Evolutionary conservation across 2,329 filamentous ascomycete species (phyloP).

Genomic region (Paecilomyces formosus): DNA sequence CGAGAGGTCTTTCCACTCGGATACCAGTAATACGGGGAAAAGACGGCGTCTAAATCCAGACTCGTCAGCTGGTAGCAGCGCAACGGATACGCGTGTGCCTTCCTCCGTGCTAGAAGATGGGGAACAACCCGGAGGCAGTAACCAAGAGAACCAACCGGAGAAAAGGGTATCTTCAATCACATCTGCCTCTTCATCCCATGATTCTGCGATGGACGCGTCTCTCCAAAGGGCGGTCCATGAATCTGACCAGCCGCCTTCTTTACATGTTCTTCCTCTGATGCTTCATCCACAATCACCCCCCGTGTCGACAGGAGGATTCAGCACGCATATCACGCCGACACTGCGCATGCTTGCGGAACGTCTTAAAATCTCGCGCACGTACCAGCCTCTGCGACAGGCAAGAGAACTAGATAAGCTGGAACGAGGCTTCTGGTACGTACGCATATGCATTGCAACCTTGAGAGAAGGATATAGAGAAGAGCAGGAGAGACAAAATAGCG

Average conservation of each 20-base stretch:
- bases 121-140: neutral
- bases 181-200: neutral
- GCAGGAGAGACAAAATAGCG: neutral
- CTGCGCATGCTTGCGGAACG: slow-evolving; percentile 48
- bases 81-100: slow-evolving; percentile 3
- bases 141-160: neutral
- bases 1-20: slow-evolving; percentile 6
- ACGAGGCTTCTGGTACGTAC: slow-evolving; percentile 69
- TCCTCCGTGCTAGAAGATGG: slow-evolving; percentile 5
- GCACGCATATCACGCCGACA: slow-evolving; percentile 50
- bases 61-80: neutral
- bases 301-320: slow-evolving; percentile 39
- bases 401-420: slow-evolving; percentile 54
- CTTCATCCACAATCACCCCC: slow-evolving; percentile 51
- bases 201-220: neutral
- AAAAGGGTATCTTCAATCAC: neutral
- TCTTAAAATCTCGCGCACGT: slow-evolving; percentile 48
- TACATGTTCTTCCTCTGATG: slow-evolving; percentile 20
- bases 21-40: slow-evolving; percentile 4
- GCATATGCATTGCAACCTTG: slow-evolving; percentile 45
- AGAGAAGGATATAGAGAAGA: neutral
- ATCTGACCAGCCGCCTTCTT: slow-evolving; percentile 1
- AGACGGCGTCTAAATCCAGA: slow-evolving; percentile 5
- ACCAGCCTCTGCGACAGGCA: slow-evolving; percentile 43
- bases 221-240: slow-evolving; percentile 1